phyloP scores from a whole-genome alignment of 148 eudicot genomes.

The Camellia japonica region DNA sequence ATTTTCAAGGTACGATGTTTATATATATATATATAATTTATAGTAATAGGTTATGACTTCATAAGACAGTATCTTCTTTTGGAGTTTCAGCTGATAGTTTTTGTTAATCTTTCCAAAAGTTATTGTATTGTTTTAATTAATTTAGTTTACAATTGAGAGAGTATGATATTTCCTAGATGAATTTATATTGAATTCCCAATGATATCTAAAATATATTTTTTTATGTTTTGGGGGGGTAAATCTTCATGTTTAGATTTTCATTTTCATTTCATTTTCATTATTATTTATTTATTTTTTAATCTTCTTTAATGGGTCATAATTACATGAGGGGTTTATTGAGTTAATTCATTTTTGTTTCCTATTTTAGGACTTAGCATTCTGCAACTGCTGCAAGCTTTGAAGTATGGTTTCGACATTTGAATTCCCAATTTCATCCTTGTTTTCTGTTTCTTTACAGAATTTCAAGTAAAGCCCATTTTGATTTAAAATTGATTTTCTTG shows the following conservation, averaged over 20 bases:
- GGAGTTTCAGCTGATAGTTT: neutral
- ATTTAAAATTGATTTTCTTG: conserved; percentile 6
- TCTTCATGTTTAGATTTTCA: neutral
- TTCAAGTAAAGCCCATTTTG: no score
- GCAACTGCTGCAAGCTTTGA: conserved; percentile 19
- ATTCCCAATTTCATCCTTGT: no score
- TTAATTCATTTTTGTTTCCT: neutral
- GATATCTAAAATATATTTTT: neutral
- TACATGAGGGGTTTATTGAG: neutral
- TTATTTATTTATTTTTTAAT: neutral
- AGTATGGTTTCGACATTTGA: no score
- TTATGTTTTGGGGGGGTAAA: neutral
- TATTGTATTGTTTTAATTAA: neutral
- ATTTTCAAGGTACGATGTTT: conserved; percentile 47
- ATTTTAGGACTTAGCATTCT: conserved; percentile 12
- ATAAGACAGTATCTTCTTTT: neutral
- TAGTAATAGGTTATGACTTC: neutral
- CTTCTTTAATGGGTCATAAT: no score
- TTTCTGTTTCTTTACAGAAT: no score
- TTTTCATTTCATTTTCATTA: neutral
- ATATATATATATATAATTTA: neutral
- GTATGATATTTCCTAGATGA: neutral
- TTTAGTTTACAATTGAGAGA: neutral
- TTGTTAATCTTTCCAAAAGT: conserved; percentile 1
- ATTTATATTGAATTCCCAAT: conserved; percentile 1